A percentile compares a stretch with the other conserved stretches of the same genome.
Evolutionary conservation across 257 asterid species (phyloP).

Genomic region (Sherardia arvensis): DNA sequence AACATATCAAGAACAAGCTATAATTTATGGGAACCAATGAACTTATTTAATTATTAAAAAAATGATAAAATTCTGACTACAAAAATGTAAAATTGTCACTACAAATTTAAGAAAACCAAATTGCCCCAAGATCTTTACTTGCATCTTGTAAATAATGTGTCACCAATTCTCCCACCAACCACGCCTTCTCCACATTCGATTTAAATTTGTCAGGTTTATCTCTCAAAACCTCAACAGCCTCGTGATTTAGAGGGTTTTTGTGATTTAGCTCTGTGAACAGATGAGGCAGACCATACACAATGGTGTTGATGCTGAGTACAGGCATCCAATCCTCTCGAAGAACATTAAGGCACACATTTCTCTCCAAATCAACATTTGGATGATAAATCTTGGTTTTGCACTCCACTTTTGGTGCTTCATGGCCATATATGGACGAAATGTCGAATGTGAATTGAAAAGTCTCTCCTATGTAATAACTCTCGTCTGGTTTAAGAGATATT

Average conservation of each 20-base stretch:
- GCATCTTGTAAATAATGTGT: slow-evolving; percentile 25
- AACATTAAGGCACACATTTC: slow-evolving; percentile 70
- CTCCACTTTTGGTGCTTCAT: slow-evolving; percentile 32
- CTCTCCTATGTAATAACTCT: slow-evolving; percentile 29
- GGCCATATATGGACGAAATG: slow-evolving; percentile 25
- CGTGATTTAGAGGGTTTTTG: slow-evolving; percentile 34
- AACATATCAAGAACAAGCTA: too few species aligned
- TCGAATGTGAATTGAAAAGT: slow-evolving; percentile 23
- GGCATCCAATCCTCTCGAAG: slow-evolving; percentile 44
- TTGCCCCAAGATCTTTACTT: too few species aligned
- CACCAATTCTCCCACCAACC: slow-evolving; percentile 33
- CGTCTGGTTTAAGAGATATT: slow-evolving; percentile 28
- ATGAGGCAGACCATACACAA: slow-evolving; percentile 37
- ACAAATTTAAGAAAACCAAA: too few species aligned
- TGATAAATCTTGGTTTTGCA: slow-evolving; percentile 62
- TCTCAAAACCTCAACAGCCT: slow-evolving; percentile 29
- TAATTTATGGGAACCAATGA: too few species aligned
- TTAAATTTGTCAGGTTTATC: slow-evolving; percentile 29
- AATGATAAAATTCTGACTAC: too few species aligned
- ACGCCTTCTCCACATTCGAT: slow-evolving; percentile 39
- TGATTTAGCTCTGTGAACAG: slow-evolving; percentile 62
- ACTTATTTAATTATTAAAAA: too few species aligned
- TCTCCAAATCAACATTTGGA: slow-evolving; percentile 87
- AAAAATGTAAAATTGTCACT: too few species aligned
- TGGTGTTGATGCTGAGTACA: slow-evolving; percentile 33